Evolutionary conservation across 371 early-diverging fungal genomes (phyloP).

Genomic region (Saksenaea vasiformis): DNA sequence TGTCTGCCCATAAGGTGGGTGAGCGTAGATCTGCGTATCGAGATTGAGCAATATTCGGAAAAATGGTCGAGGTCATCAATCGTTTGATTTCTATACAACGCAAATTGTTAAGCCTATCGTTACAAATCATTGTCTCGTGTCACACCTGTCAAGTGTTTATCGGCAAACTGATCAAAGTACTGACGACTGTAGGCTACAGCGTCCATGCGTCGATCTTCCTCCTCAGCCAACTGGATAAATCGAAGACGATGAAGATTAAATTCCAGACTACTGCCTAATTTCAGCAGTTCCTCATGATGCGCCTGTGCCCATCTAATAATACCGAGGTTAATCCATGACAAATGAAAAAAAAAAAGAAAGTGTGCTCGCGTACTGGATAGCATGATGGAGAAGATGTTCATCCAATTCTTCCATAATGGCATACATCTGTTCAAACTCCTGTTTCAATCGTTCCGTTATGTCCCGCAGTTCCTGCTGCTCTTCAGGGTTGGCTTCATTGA

Average conservation of each 20-base stretch:
- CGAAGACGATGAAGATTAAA: slow-evolving; percentile 81
- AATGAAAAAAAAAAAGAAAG: background rate
- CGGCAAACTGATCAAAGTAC: slow-evolving; percentile 70
- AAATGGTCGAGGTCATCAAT: slow-evolving; percentile 53
- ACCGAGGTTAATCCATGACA: background rate
- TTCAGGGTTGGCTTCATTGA: slow-evolving; percentile 45
- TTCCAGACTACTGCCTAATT: slow-evolving; percentile 71
- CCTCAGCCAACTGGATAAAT: slow-evolving; percentile 70
- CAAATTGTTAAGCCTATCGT: background rate
- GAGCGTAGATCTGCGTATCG: slow-evolving; percentile 72
- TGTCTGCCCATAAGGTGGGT: slow-evolving; percentile 60
- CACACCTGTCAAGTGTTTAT: slow-evolving; percentile 65
- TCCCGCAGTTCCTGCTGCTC: slow-evolving; percentile 31
- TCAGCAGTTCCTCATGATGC: slow-evolving; percentile 59
- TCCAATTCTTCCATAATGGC: slow-evolving; percentile 33
- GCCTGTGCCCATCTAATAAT: slow-evolving; percentile 70
- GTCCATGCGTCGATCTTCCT: slow-evolving; percentile 33
- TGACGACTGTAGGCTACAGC: slow-evolving; percentile 78
- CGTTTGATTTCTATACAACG: slow-evolving; percentile 74
- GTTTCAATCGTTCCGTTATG: slow-evolving; percentile 30
- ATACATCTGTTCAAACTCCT: slow-evolving; percentile 44
- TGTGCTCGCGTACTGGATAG: slow-evolving; percentile 39
- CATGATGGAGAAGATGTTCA: slow-evolving; percentile 23
- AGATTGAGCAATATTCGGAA: slow-evolving; percentile 30
- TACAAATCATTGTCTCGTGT: no score